Percentiles rank a stretch among this genome's conserved stretches.
These are phyloP conservation scores for Tuber indicum DNA, from an alignment of 495 filamentous ascomycete genomes.

Conservation along the genomic window DNA sequence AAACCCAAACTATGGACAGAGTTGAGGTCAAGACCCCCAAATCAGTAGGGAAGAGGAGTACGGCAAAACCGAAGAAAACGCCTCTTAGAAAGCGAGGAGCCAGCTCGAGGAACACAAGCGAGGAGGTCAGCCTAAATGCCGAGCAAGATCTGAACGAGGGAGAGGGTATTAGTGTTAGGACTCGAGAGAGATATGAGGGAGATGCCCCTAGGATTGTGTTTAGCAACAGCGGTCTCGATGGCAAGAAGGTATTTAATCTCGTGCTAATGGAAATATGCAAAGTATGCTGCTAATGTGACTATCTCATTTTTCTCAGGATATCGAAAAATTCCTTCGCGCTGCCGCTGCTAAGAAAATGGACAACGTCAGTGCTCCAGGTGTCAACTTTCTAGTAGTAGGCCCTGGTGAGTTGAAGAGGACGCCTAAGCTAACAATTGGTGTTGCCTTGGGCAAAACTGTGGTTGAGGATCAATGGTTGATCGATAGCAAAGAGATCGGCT, in stretches of 20 bases:
- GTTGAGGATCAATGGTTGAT: slow-evolving; percentile 39
- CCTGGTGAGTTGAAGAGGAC: slow-evolving; percentile 39
- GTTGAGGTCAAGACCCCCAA: slow-evolving; percentile 18
- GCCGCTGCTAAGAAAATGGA: slow-evolving; percentile 31
- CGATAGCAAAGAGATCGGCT: slow-evolving; percentile 33
- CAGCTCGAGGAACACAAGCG: slow-evolving; percentile 2
- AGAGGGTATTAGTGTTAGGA: slow-evolving; percentile 10
- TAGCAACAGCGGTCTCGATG: slow-evolving; percentile 35
- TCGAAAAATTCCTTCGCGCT: slow-evolving; percentile 37
- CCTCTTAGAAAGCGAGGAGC: slow-evolving; percentile 11
- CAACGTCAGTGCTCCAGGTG: slow-evolving; percentile 27
- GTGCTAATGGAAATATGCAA: background rate
- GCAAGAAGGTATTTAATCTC: slow-evolving; percentile 16
- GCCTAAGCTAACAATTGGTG: slow-evolving; percentile 33
- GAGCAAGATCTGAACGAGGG: background rate
- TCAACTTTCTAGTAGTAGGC: slow-evolving; percentile 38
- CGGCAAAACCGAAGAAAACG: slow-evolving; percentile 10
- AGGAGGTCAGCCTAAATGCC: slow-evolving; percentile 1
- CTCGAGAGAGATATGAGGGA: slow-evolving; percentile 31
- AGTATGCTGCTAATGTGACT: slow-evolving; percentile 1
- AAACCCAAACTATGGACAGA: slow-evolving; percentile 17
- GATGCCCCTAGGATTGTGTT: slow-evolving; percentile 35
- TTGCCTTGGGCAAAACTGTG: slow-evolving; percentile 31
- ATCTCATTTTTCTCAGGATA: slow-evolving; percentile 16
- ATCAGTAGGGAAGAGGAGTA: slow-evolving; percentile 7